phyloP scores from a whole-genome alignment of 306 rosid genomes.

The Trichosanthes truncata region DNA sequence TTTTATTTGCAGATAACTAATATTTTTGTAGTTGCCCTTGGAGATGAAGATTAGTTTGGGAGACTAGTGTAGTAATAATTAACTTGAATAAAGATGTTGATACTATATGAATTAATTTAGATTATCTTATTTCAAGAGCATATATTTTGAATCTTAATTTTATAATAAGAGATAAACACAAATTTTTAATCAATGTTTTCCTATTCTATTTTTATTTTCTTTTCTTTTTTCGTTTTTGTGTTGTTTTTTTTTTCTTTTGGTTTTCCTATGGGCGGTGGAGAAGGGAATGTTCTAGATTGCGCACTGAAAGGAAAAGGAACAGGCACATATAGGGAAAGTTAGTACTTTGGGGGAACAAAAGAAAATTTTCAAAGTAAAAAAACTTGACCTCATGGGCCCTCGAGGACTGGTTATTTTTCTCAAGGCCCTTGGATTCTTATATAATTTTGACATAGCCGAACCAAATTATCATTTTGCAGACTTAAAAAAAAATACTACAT shows the following conservation, averaged over 20 bases:
- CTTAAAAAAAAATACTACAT: too few species aligned
- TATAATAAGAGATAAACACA: neutral
- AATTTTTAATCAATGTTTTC: neutral
- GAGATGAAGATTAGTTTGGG: neutral
- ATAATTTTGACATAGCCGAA: neutral
- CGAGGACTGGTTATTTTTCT: neutral
- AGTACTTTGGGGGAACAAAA: neutral
- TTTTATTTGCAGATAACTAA: neutral
- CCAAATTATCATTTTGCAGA: neutral
- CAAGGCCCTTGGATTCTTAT: neutral
- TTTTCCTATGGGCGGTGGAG: neutral
- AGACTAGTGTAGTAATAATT: neutral
- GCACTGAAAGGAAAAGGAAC: neutral
- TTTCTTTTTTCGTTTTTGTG: neutral
- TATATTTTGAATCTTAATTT: neutral
- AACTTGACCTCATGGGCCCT: neutral
- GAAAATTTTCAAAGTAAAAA: neutral
- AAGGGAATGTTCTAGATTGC: neutral
- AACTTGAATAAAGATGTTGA: neutral
- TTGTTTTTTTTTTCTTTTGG: too few species aligned
- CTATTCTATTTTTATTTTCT: too few species aligned
- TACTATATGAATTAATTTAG: neutral
- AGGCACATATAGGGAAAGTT: neutral
- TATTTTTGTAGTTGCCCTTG: neutral
- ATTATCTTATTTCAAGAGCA: neutral